These are phyloP conservation scores for Annulohypoxylon maeteangense DNA, from an alignment of 495 filamentous ascomycete genomes.

Conservation along the genomic window DNA sequence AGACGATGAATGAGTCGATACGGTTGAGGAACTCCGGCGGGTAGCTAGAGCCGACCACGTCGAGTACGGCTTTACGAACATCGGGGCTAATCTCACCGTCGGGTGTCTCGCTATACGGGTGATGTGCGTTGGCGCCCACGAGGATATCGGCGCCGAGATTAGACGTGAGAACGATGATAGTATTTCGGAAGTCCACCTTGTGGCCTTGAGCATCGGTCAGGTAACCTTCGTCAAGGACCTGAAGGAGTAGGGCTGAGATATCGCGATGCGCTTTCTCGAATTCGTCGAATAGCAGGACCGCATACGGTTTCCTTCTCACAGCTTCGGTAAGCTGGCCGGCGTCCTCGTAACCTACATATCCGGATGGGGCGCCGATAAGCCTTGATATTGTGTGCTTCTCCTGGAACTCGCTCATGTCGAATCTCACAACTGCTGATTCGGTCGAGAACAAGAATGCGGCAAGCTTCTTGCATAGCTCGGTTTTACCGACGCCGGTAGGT, in stretches of 20 bases:
- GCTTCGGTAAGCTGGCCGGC: constrained; percentile 97
- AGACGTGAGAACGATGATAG: constrained; percentile 93
- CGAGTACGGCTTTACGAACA: constrained; percentile 82
- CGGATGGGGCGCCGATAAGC: constrained; percentile 90
- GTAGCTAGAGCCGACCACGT: constrained; percentile 82
- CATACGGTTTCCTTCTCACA: constrained; percentile 93
- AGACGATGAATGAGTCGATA: constrained; percentile 96
- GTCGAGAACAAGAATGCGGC: constrained; percentile 93
- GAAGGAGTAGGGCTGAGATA: constrained; percentile 91
- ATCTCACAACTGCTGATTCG: constrained; percentile 87
- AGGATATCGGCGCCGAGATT: constrained; percentile 87
- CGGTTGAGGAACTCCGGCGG: constrained; percentile 96
- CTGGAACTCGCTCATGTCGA: constrained; percentile 98
- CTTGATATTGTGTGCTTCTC: constrained; percentile 96
- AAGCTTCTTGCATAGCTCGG: constrained; percentile 96
- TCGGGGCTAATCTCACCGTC: constrained; percentile 73
- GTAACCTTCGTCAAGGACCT: constrained; percentile 96
- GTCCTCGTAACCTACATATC: constrained; percentile 97
- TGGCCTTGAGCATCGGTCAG: constrained; percentile 95
- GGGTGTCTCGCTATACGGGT: constrained; percentile 67
- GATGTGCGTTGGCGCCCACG: constrained; percentile 65
- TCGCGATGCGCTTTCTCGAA: constrained; percentile 98
- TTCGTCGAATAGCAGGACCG: constrained; percentile 93
- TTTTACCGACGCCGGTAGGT: constrained; percentile 96
- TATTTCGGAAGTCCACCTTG: constrained; percentile 95